These are phyloP conservation scores for Suillus subaureus DNA, from an alignment of 768 basidiomycete genomes.

Conservation along the genomic window DNA sequence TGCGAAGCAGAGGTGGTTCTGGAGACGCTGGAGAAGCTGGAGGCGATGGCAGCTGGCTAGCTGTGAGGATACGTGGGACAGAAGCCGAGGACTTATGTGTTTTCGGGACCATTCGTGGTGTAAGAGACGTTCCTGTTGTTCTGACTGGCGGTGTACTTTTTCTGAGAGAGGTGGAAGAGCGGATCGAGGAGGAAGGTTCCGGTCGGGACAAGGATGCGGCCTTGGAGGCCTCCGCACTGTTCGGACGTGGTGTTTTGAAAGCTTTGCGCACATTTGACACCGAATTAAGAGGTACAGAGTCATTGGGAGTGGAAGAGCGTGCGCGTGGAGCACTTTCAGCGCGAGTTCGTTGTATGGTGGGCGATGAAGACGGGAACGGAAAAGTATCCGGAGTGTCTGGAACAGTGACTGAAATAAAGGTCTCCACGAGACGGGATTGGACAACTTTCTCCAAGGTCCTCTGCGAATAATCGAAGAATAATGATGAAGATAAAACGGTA, in stretches of 20 bases:
- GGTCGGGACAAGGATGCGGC: constrained; percentile 10
- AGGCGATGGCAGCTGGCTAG: constrained; percentile 25
- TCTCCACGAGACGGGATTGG: constrained; percentile 73
- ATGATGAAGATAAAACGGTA: constrained; percentile 29
- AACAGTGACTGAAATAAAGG: constrained; percentile 64
- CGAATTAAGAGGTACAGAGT: neutral
- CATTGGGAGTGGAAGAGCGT: constrained; percentile 5
- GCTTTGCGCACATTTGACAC: constrained; percentile 18
- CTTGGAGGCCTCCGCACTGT: constrained; percentile 22
- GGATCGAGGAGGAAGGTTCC: constrained; percentile 14
- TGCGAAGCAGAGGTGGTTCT: constrained; percentile 16
- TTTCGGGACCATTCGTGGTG: constrained; percentile 17
- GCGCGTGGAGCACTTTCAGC: constrained; percentile 29
- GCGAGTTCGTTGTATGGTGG: constrained; percentile 28
- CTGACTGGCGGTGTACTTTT: constrained; percentile 23
- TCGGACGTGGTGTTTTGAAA: constrained; percentile 17
- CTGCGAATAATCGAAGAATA: constrained; percentile 67
- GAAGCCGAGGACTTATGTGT: constrained; percentile 28
- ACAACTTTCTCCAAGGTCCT: constrained; percentile 69
- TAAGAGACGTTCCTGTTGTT: constrained; percentile 17
- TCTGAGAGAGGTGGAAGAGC: constrained; percentile 16
- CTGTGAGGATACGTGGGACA: constrained; percentile 25
- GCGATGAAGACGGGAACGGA: constrained; percentile 23
- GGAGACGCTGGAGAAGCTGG: constrained; percentile 20
- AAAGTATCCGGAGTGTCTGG: constrained; percentile 24